A percentile compares a stretch with the other conserved stretches of the same genome.
Conservation (phyloP, 1,139 yeast species). For the Entelexis paramagnoliae region DNA sequence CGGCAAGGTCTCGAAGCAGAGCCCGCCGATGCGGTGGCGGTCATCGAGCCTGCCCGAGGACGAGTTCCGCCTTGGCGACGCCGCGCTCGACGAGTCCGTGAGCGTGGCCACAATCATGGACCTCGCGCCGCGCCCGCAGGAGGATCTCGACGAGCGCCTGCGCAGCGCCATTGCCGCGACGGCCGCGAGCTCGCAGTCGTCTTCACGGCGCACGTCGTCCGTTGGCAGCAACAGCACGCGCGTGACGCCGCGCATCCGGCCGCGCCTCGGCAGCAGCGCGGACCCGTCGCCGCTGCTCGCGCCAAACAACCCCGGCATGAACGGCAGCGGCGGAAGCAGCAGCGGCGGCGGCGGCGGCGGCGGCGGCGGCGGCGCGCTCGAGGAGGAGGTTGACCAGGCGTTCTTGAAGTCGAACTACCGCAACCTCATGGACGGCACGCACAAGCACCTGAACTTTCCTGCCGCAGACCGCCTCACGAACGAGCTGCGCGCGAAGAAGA, state of each 20-base stretch:
- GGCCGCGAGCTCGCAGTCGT: conserved; percentile 11
- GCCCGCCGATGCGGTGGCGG: conserved; percentile 16
- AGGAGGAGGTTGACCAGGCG: conserved; percentile 11
- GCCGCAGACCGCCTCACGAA: conserved; percentile 36
- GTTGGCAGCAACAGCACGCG: conserved; percentile 12
- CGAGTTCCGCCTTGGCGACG: conserved; percentile 20
- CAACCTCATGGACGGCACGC: conserved; percentile 38
- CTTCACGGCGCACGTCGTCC: conserved; percentile 14
- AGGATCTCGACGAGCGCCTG: conserved; percentile 19
- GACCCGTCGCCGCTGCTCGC: conserved; percentile 17
- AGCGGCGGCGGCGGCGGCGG: no score
- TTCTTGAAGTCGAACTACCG: conserved; percentile 33
- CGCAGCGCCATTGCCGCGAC: conserved; percentile 20
- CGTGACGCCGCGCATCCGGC: conserved; percentile 20
- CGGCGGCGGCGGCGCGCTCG: neutral
- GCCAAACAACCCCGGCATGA: neutral
- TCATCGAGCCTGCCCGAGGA: conserved; percentile 9
- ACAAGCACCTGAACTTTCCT: conserved; percentile 34
- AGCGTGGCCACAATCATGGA: conserved; percentile 2
- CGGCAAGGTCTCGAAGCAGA: conserved; percentile 16
- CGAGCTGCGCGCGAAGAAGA: conserved; percentile 37
- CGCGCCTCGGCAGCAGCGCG: conserved; percentile 16
- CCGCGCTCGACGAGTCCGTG: conserved; percentile 13
- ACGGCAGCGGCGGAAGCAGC: no score
- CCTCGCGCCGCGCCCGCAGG: conserved; percentile 7